Conservation (phyloP, 73 alveolate genomes). For the Durusdinium trenchii region DNA sequence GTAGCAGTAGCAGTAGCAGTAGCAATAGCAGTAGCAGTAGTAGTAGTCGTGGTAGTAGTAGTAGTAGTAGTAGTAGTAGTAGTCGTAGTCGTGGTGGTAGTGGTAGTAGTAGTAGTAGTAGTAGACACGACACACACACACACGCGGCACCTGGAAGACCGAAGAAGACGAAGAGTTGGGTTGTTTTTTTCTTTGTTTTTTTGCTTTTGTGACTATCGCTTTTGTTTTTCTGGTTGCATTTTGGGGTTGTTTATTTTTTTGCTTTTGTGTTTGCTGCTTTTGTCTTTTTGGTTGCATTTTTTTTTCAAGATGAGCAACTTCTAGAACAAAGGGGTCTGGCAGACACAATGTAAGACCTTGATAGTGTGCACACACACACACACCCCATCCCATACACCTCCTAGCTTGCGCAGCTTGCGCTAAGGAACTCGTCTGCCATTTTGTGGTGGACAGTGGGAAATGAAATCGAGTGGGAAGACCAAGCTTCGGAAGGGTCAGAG, state of each 20-base stretch:
- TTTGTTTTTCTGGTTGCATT: background rate
- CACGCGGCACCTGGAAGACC: too few species aligned
- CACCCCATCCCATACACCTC: too few species aligned
- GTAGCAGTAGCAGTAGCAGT: too few species aligned
- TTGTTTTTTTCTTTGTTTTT: too few species aligned
- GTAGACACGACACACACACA: too few species aligned
- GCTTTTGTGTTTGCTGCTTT: background rate
- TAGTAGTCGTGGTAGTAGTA: too few species aligned
- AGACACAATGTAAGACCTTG: background rate
- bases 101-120: too few species aligned
- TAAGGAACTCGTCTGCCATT: constrained; percentile 65
- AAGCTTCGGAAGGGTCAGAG: too few species aligned
- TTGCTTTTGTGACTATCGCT: background rate
- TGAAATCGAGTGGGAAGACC: constrained; percentile 73
- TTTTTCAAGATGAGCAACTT: background rate
- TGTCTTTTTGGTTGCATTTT: background rate
- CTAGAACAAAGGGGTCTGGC: background rate
- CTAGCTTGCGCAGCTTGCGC: background rate
- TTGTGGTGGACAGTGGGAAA: constrained; percentile 86
- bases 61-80: too few species aligned
- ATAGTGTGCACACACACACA: background rate
- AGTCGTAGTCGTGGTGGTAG: too few species aligned
- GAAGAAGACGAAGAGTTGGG: too few species aligned
- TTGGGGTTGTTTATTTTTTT: background rate
- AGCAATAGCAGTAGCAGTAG: too few species aligned